Evolutionary conservation across 2,329 filamentous ascomycete species (phyloP).

Genomic region (Neonectria ditissima): DNA sequence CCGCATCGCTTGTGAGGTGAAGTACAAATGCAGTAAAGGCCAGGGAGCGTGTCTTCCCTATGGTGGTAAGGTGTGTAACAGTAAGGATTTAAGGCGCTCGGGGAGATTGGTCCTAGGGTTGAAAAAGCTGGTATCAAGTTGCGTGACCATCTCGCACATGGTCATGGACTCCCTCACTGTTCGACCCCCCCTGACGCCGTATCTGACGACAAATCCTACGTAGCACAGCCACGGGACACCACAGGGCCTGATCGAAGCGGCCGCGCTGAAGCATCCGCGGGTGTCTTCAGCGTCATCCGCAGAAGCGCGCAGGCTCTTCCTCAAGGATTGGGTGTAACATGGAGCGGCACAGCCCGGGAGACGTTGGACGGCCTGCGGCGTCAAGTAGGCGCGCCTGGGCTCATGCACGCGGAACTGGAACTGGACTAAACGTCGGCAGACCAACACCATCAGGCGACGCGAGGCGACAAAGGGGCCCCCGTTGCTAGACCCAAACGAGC

Average conservation of each 20-base stretch:
- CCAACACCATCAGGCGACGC: not conserved
- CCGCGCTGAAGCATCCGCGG: conserved; percentile 18
- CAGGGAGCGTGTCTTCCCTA: not conserved
- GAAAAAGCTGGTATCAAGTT: conserved; percentile 6
- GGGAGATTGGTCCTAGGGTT: conserved; percentile 4
- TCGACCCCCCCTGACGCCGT: conserved; percentile 13
- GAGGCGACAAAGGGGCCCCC: conserved; percentile 3
- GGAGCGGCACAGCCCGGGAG: conserved; percentile 15
- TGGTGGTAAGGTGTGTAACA: not conserved
- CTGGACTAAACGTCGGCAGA: conserved; percentile 13
- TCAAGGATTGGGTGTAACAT: conserved; percentile 1
- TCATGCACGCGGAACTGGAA: conserved; percentile 20
- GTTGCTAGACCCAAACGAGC: conserved; percentile 10
- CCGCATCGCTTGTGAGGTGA: conserved; percentile 3
- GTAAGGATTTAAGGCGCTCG: conserved; percentile 9
- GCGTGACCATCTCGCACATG: conserved; percentile 12
- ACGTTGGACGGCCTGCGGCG: not conserved
- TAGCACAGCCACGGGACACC: not conserved
- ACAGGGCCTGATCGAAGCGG: conserved; percentile 10
- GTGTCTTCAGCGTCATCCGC: not conserved
- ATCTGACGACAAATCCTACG: not conserved
- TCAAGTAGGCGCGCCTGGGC: conserved; percentile 15
- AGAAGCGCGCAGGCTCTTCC: not conserved
- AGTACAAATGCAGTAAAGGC: not conserved
- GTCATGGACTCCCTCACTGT: no score